Evolutionary conservation across 768 basidiomycete species (phyloP).

Genomic region (Suillus plorans): DNA sequence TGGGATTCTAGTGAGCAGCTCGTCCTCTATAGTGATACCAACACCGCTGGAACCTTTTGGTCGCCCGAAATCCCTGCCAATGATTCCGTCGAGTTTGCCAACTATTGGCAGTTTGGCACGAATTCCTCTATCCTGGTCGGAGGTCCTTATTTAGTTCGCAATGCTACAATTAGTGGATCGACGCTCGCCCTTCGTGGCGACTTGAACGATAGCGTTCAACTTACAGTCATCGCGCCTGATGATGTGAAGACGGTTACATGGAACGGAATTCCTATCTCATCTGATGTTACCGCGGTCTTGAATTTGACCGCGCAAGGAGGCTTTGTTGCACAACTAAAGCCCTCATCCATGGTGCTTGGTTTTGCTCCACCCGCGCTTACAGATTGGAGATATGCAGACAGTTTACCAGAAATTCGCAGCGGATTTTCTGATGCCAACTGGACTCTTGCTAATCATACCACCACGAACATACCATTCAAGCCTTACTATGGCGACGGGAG

Average conservation of each 20-base stretch:
- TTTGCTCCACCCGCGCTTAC: conserved; percentile 49
- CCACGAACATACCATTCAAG: conserved; percentile 69
- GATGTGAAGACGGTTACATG: conserved; percentile 57
- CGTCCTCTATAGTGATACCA: conserved; percentile 65
- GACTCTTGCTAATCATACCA: conserved; percentile 67
- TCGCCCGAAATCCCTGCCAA: conserved; percentile 58
- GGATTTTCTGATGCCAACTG: conserved; percentile 64
- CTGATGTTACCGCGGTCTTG: conserved; percentile 33
- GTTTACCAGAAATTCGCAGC: conserved; percentile 64
- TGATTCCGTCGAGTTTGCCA: conserved; percentile 42
- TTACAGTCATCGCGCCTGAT: conserved; percentile 66
- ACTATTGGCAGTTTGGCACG: conserved; percentile 74
- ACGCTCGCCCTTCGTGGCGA: conserved; percentile 68
- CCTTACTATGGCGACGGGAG: conserved; percentile 74
- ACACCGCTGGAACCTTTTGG: conserved; percentile 73
- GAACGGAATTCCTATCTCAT: conserved; percentile 58
- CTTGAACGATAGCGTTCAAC: conserved; percentile 52
- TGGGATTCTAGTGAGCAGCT: conserved; percentile 69
- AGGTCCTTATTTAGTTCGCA: conserved; percentile 65
- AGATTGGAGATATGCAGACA: conserved; percentile 75
- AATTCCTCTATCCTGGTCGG: conserved; percentile 66
- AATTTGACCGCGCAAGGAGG: conserved; percentile 38
- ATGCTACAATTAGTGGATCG: conserved; percentile 45
- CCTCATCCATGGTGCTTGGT: conserved; percentile 27
- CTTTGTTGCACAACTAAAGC: conserved; percentile 47